These are phyloP conservation scores for Colletotrichum musicola DNA, from an alignment of 2,329 filamentous ascomycete genomes.

Conservation along the genomic window DNA sequence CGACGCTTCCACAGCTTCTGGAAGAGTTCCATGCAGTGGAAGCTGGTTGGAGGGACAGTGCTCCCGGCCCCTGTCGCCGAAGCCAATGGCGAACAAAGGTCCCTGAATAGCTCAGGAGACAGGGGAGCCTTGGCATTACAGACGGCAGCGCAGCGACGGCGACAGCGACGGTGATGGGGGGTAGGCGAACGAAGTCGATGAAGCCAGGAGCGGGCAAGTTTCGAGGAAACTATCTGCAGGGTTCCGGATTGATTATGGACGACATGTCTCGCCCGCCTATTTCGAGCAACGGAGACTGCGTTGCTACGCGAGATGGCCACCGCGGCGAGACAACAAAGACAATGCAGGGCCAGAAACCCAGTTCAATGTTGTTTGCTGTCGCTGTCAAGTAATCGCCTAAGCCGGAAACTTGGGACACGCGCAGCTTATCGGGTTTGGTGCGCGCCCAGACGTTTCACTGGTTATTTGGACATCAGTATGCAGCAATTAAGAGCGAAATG, in stretches of 20 bases:
- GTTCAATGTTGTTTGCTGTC: constrained; percentile 13
- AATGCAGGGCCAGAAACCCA: neutral
- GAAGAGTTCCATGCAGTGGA: constrained; percentile 32
- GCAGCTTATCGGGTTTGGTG: neutral
- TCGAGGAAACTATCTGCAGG: constrained; percentile 21
- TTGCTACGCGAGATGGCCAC: constrained; percentile 30
- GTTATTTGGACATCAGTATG: neutral
- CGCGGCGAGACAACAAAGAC: constrained; percentile 28
- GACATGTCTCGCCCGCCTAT: constrained; percentile 29
- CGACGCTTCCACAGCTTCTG: constrained; percentile 36
- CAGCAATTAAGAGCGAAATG: neutral
- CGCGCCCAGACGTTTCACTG: neutral
- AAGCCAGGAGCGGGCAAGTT: neutral
- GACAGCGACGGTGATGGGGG: neutral
- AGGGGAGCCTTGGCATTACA: constrained; percentile 23
- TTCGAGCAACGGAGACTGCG: constrained; percentile 20
- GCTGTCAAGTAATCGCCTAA: neutral
- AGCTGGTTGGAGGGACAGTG: constrained; percentile 27
- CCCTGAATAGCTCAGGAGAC: constrained; percentile 12
- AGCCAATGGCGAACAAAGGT: constrained; percentile 31
- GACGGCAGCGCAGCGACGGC: neutral
- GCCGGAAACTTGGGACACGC: constrained; percentile 4
- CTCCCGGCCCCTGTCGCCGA: constrained; percentile 23
- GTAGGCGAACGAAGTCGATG: constrained; percentile 12
- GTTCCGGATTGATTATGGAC: constrained; percentile 27